Conservation (phyloP, 139 green algal genomes). For the Edaphochlamys debaryana region DNA sequence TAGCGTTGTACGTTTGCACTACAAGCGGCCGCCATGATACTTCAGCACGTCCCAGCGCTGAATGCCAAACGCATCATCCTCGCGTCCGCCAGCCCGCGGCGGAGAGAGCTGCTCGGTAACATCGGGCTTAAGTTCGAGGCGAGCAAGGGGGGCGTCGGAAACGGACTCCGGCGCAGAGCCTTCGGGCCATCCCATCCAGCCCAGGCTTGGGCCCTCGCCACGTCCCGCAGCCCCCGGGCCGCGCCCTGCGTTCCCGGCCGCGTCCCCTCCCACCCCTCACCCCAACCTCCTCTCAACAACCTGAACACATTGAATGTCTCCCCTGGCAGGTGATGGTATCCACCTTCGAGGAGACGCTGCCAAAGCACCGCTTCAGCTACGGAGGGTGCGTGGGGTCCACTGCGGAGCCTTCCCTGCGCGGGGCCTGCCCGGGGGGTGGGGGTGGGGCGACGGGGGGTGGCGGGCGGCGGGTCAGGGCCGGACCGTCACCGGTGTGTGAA, state of each 20-base stretch:
- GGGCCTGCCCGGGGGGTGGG: too few relatives aligned
- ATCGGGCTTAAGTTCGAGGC: slow-evolving; percentile 78
- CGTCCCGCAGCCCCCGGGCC: not conserved
- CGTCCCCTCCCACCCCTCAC: not conserved
- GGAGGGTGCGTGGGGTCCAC: too few relatives aligned
- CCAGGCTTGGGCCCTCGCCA: not conserved
- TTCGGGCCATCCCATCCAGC: too few relatives aligned
- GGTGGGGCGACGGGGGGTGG: too few relatives aligned
- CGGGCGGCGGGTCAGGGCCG: too few relatives aligned
- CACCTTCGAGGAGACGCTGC: slow-evolving; percentile 84
- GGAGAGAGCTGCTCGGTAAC: slow-evolving; percentile 72
- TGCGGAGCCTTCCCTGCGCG: too few relatives aligned
- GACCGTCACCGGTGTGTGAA: too few relatives aligned
- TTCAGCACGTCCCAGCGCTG: slow-evolving; percentile 27
- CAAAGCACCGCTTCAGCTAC: slow-evolving; percentile 57
- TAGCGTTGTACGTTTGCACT: too few relatives aligned
- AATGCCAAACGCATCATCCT: slow-evolving; percentile 70
- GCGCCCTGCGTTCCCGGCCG: not conserved
- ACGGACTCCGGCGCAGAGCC: not conserved
- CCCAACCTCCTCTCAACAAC: too few relatives aligned
- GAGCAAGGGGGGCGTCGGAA: not conserved
- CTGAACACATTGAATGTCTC: not conserved
- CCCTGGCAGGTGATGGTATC: slow-evolving; percentile 68
- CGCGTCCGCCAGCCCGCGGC: slow-evolving; percentile 70
- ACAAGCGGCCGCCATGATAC: too few relatives aligned